phyloP scores from a whole-genome alignment of 169 alveolate genomes.

The Amoebophrya sp. region DNA sequence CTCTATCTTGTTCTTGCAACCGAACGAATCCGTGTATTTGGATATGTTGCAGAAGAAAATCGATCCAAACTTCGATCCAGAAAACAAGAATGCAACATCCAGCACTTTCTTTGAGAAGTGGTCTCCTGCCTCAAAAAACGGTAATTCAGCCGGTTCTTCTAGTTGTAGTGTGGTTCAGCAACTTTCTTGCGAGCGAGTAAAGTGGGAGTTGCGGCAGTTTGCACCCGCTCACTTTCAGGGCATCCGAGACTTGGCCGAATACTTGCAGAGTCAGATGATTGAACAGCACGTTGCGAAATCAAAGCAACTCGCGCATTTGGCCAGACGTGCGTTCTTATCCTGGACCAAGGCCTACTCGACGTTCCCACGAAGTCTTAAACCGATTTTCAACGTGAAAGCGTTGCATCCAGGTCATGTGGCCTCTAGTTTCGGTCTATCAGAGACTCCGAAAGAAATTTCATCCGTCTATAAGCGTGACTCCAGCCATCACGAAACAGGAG shows the following conservation, averaged over 20 bases:
- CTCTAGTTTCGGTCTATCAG: not conserved
- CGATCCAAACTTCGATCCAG: not conserved
- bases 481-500: too few relatives aligned
- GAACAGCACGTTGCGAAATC: not conserved
- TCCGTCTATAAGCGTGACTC: not conserved
- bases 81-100: not conserved
- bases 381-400: constrained; percentile 5
- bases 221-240: not conserved
- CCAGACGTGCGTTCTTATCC: not conserved
- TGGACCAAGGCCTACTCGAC: constrained; percentile 21
- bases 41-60: not conserved
- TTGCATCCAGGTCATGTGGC: constrained; percentile 21
- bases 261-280: not conserved
- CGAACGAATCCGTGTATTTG: not conserved
- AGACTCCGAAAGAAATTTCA: not conserved
- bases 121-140: not conserved
- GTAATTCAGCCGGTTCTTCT: not conserved
- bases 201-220: not conserved
- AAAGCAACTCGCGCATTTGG: not conserved
- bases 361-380: not conserved
- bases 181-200: not conserved
- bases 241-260: not conserved
- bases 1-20: constrained; percentile 54
- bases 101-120: not conserved
- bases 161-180: not conserved